Evolutionary conservation across 2,329 filamentous ascomycete species (phyloP).

Genomic region (Didymella exigua): DNA sequence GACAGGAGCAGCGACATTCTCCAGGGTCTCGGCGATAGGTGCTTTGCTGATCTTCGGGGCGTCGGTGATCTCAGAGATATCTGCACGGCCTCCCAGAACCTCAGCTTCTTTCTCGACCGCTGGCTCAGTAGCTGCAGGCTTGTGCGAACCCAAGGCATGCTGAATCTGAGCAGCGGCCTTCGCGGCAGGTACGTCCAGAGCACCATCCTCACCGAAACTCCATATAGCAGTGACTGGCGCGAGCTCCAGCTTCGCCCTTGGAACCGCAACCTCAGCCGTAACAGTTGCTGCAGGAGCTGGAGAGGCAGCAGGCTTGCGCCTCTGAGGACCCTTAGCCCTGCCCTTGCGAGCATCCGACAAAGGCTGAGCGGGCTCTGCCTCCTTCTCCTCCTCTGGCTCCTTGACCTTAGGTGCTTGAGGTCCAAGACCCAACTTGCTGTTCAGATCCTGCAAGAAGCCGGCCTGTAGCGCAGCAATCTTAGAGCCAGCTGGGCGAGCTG

Average conservation of each 20-base stretch:
- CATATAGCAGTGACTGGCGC: conserved; percentile 41
- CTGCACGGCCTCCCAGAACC: background rate
- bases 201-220: conserved; percentile 44
- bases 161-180: conserved; percentile 37
- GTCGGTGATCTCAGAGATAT: background rate
- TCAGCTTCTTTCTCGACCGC: background rate
- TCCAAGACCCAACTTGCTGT: conserved; percentile 84
- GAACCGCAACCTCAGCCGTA: conserved; percentile 47
- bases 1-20: conserved; percentile 4
- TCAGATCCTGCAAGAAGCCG: conserved; percentile 90
- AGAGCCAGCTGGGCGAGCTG: conserved; percentile 74
- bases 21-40: conserved; percentile 1
- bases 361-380: conserved; percentile 74
- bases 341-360: conserved; percentile 88
- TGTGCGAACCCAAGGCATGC: conserved; percentile 23
- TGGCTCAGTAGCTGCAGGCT: background rate
- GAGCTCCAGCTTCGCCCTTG: conserved; percentile 33
- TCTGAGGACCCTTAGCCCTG: conserved; percentile 83
- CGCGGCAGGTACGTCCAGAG: conserved; percentile 41
- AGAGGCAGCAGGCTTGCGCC: conserved; percentile 69
- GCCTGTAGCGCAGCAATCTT: conserved; percentile 93
- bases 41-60: background rate
- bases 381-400: conserved; percentile 64
- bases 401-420: conserved; percentile 81
- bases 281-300: conserved; percentile 55